A percentile compares a stretch with the other conserved stretches of the same genome.
phyloP scores from a whole-genome alignment of 1,284 basidiomycete species.

The Meira nashicola region DNA sequence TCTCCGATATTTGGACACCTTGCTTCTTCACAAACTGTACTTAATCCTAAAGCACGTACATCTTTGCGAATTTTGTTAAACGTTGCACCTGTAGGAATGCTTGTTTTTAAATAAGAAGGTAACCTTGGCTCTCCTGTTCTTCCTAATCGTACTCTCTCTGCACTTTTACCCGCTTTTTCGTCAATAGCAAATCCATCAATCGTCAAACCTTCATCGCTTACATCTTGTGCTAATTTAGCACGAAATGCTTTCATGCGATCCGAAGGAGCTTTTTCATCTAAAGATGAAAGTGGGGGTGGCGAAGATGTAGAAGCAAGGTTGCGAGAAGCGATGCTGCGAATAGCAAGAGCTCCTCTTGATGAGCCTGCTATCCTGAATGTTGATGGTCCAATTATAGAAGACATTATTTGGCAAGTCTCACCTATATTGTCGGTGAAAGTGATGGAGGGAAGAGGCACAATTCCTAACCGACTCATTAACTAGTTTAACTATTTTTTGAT shows the following conservation, averaged over 20 bases:
- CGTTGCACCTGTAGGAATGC: conserved; percentile 72
- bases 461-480: too few relatives aligned
- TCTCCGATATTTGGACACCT: conserved; percentile 98
- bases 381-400: too few relatives aligned
- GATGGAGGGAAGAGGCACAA: too few relatives aligned
- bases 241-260: conserved; percentile 25
- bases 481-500: too few relatives aligned
- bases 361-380: too few relatives aligned
- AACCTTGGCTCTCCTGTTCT: conserved; percentile 59
- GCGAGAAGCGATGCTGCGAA: too few relatives aligned
- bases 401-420: too few relatives aligned
- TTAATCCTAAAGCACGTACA: conserved; percentile 79
- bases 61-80: conserved; percentile 93
- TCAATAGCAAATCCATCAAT: conserved; percentile 39
- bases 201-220: conserved; percentile 11
- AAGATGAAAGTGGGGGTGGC: too few relatives aligned
- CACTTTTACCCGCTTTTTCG: conserved; percentile 11
- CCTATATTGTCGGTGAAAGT: too few relatives aligned
- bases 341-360: too few relatives aligned
- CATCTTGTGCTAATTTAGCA: conserved; percentile 32
- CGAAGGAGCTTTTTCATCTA: not conserved
- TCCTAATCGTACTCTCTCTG: conserved; percentile 34
- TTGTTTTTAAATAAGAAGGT: conserved; percentile 84
- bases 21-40: conserved; percentile 98
- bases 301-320: too few relatives aligned